Evolutionary conservation across 305 asterid genomes (phyloP).

Genomic region (Fraxinus angustifolia): DNA sequence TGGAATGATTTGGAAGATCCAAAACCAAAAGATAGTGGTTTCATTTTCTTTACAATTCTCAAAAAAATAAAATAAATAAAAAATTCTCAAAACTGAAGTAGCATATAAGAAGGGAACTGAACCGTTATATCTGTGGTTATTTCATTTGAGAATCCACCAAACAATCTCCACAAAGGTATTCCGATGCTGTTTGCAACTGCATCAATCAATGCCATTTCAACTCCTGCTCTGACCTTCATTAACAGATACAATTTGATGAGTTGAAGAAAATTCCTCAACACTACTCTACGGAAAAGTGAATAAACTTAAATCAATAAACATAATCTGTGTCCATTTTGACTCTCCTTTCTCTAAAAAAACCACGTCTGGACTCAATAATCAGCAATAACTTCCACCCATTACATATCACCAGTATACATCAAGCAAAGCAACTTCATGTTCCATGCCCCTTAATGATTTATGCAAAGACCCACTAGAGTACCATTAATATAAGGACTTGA

Average conservation of each 20-base stretch:
- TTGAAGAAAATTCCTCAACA: slow-evolving; percentile 6
- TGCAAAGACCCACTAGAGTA: background rate
- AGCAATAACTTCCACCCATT: background rate
- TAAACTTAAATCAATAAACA: background rate
- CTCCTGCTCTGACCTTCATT: slow-evolving; percentile 89
- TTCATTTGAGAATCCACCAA: slow-evolving; percentile 70
- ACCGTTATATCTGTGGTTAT: slow-evolving; percentile 87
- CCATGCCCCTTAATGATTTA: background rate
- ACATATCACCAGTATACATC: background rate
- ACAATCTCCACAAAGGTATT: slow-evolving; percentile 79
- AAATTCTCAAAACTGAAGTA: background rate
- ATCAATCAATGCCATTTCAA: slow-evolving; percentile 93
- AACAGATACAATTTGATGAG: slow-evolving; percentile 30
- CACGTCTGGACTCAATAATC: background rate
- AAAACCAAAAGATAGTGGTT: background rate
- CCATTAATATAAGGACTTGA: background rate
- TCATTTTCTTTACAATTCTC: background rate
- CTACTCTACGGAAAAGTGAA: background rate
- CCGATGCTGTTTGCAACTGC: slow-evolving; percentile 82
- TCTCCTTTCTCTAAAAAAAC: background rate
- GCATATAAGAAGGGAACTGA: slow-evolving; percentile 27
- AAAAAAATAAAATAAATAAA: background rate
- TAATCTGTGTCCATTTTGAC: background rate
- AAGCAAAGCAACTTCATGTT: background rate
- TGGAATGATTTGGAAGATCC: background rate